Conservation (phyloP, 225 moss, liverwort and hornwort species). For the Rhytidiadelphus loreus region DNA sequence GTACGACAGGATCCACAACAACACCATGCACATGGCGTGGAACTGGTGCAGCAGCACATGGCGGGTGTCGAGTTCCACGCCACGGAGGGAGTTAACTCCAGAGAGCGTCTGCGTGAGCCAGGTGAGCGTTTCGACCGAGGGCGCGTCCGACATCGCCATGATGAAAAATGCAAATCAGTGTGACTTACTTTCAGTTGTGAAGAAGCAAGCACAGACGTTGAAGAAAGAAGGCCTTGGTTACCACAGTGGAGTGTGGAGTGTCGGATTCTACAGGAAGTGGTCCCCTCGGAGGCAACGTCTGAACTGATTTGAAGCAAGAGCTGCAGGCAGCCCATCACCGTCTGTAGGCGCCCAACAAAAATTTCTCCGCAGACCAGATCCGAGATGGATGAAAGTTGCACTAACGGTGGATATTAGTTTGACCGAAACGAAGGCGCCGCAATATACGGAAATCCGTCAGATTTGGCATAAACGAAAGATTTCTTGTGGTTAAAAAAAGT, state of each 20-base stretch:
- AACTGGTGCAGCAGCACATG: conserved; percentile 24
- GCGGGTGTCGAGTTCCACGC: conserved; percentile 32
- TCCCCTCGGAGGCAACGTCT: not conserved
- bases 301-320: not conserved
- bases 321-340: not conserved
- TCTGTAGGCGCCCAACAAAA: not conserved
- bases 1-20: conserved; percentile 42
- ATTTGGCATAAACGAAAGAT: not conserved
- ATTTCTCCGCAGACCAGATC: not conserved
- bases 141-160: not conserved
- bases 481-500: rapidly evolving
- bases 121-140: not conserved
- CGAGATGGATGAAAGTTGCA: not conserved
- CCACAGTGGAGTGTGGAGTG: not conserved
- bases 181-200: too few species aligned
- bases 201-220: not conserved
- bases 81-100: conserved; percentile 11
- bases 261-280: not conserved
- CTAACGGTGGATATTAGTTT: not conserved
- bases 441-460: not conserved
- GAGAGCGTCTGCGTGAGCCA: conserved; percentile 8
- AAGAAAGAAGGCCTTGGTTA: not conserved
- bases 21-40: conserved; percentile 8
- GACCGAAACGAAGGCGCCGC: not conserved
- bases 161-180: not conserved